These are phyloP conservation scores for Septoria petroselini DNA, from an alignment of 2,329 filamentous ascomycete genomes.

Conservation along the genomic window DNA sequence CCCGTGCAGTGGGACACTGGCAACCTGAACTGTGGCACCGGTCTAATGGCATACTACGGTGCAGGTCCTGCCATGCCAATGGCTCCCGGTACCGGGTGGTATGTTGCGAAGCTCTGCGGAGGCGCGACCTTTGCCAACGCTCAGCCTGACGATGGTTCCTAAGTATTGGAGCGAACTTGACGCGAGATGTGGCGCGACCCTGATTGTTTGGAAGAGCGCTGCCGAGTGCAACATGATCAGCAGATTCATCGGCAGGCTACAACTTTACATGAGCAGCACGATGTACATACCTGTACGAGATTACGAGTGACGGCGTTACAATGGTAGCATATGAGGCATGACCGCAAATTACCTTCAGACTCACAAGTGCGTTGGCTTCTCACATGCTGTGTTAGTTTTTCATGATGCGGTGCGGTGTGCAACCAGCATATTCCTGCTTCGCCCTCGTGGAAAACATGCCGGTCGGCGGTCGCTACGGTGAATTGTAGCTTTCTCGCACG, in stretches of 20 bases:
- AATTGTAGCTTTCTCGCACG: neutral
- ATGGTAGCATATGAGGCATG: conserved; percentile 7
- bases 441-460: conserved; percentile 1
- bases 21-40: conserved; percentile 33
- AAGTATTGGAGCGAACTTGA: neutral
- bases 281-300: conserved; percentile 18
- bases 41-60: conserved; percentile 31
- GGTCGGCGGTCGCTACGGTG: neutral
- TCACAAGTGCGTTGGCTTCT: neutral
- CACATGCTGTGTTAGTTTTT: neutral
- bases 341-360: neutral
- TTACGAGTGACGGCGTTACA: conserved; percentile 9
- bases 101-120: conserved; percentile 33
- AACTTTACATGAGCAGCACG: neutral
- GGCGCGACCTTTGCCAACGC: conserved; percentile 28
- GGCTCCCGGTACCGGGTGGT: conserved; percentile 34
- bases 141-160: conserved; percentile 36
- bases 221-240: conserved; percentile 1
- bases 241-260: neutral
- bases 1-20: conserved; percentile 27
- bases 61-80: conserved; percentile 34
- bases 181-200: neutral
- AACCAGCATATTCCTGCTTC: conserved; percentile 9
- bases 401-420: neutral
- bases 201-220: neutral